Conservation (phyloP, 1,284 basidiomycete species). For the Leucoagaricus sp. region DNA sequence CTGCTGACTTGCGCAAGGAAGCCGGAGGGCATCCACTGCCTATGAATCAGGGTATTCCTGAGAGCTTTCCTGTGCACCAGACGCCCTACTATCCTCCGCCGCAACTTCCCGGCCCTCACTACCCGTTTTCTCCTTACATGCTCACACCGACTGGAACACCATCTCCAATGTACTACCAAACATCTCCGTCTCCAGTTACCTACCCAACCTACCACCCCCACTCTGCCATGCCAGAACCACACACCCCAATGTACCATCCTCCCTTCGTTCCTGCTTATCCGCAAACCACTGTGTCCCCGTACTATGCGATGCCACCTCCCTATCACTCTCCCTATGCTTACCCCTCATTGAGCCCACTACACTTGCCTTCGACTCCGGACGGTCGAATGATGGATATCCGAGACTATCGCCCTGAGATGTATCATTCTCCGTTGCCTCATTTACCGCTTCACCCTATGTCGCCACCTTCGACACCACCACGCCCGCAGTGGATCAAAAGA, state of each 20-base stretch:
- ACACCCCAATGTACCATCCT: constrained; percentile 7
- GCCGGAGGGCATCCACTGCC: background rate
- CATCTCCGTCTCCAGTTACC: background rate
- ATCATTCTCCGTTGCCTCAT: background rate
- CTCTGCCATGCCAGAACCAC: background rate
- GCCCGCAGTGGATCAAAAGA: constrained; percentile 6
- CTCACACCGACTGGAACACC: background rate
- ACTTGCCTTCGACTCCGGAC: constrained; percentile 3
- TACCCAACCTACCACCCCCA: constrained; percentile 7
- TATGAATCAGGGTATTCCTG: background rate
- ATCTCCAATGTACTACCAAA: constrained; percentile 3
- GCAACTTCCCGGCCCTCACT: background rate
- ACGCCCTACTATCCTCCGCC: constrained; percentile 6
- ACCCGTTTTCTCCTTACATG: background rate
- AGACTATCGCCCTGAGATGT: background rate
- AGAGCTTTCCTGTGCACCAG: background rate
- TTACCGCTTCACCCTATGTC: background rate
- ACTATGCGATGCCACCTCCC: constrained; percentile 6
- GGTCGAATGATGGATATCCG: background rate
- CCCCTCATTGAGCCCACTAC: background rate
- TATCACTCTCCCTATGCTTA: constrained; percentile 7
- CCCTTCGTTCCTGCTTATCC: constrained; percentile 4
- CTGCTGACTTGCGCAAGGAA: background rate
- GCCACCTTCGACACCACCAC: background rate
- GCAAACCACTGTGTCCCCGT: constrained; percentile 1